Evolutionary conservation across 2,329 filamentous ascomycete species (phyloP).

Genomic region (Ceratocystis cubensis): DNA sequence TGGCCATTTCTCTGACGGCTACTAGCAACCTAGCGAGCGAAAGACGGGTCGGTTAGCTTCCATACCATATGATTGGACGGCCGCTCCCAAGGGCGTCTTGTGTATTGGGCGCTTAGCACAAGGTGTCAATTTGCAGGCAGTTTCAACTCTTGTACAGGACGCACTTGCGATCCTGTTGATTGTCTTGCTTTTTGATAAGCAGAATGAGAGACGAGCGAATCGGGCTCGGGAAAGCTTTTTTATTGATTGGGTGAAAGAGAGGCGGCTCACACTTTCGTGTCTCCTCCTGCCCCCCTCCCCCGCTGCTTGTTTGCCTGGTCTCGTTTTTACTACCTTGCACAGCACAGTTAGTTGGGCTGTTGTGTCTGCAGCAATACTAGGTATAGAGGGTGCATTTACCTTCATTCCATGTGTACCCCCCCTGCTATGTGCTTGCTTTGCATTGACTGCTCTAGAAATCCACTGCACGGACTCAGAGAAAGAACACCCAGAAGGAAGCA

Average conservation of each 20-base stretch:
- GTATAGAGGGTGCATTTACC: neutral
- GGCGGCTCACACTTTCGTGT: no score
- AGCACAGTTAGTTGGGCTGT: neutral
- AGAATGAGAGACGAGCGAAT: no score
- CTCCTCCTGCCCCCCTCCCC: no score
- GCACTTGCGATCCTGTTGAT: no score
- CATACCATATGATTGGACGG: conserved; percentile 6
- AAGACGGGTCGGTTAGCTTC: neutral
- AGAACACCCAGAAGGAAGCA: neutral
- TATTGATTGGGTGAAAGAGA: no score
- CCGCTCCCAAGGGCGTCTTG: neutral
- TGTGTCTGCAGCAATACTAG: neutral
- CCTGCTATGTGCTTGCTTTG: neutral
- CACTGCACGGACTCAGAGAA: neutral
- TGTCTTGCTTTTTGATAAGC: no score
- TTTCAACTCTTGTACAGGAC: neutral
- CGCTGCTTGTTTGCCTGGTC: no score
- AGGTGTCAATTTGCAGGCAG: neutral
- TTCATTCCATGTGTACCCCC: neutral
- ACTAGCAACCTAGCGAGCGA: neutral
- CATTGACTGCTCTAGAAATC: no score
- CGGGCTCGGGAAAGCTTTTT: no score
- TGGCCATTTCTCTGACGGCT: neutral
- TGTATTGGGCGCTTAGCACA: conserved; percentile 7
- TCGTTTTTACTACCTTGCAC: no score